phyloP scores from a whole-genome alignment of 192 early-diverging fungal species.

The Cetraspora pellucida region DNA sequence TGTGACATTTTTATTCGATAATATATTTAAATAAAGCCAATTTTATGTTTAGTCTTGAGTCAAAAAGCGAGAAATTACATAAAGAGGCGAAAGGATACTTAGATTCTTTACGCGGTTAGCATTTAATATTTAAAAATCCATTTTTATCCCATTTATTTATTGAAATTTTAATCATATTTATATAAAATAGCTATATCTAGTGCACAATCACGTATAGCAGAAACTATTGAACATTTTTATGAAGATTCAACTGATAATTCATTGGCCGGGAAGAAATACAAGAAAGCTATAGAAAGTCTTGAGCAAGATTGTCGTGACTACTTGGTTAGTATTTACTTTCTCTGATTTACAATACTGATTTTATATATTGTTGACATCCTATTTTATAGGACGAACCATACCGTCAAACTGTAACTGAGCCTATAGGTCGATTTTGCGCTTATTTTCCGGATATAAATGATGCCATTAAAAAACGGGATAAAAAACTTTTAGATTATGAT shows the following conservation, averaged over 20 bases:
- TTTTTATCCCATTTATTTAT: background rate
- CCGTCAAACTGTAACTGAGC: slow-evolving; percentile 85
- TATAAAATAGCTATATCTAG: slow-evolving; percentile 70
- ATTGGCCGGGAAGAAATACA: slow-evolving; percentile 80
- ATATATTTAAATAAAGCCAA: background rate
- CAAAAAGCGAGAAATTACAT: slow-evolving; percentile 78
- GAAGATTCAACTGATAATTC: slow-evolving; percentile 78
- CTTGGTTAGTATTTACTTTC: slow-evolving; percentile 57
- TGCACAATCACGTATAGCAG: slow-evolving; percentile 82
- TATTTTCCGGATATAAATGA: slow-evolving; percentile 95
- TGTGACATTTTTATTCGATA: background rate
- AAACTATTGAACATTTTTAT: slow-evolving; percentile 87
- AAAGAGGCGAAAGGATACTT: slow-evolving; percentile 94
- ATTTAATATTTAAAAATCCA: background rate
- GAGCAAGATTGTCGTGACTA: slow-evolving; percentile 79
- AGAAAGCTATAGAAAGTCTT: slow-evolving; percentile 75
- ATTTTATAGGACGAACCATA: slow-evolving; percentile 73
- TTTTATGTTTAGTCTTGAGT: slow-evolving; percentile 61
- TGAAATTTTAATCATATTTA: background rate
- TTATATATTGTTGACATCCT: background rate
- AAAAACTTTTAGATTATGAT: slow-evolving; percentile 92
- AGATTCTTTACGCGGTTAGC: slow-evolving; percentile 73
- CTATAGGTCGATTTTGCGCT: slow-evolving; percentile 79
- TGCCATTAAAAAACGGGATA: slow-evolving; percentile 84
- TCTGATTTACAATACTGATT: background rate